These are phyloP conservation scores for Yamadazyma insecticola DNA, from an alignment of 805 yeast genomes.

Conservation along the genomic window DNA sequence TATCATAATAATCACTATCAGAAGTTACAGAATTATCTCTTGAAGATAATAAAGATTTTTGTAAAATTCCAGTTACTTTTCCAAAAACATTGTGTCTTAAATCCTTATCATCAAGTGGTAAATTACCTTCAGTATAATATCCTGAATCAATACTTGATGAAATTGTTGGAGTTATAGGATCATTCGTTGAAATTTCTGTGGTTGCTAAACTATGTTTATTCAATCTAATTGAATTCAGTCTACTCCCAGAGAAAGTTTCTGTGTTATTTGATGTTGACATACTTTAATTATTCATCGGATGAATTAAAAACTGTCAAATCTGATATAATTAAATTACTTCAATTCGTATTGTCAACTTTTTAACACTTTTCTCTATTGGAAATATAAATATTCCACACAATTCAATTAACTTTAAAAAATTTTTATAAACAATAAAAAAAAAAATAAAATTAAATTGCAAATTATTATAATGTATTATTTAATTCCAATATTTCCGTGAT, in stretches of 20 bases:
- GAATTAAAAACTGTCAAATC: no score
- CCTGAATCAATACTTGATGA: slow-evolving; percentile 6
- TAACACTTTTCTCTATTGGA: neutral
- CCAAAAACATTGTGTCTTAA: slow-evolving; percentile 23
- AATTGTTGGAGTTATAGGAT: slow-evolving; percentile 9
- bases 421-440: no score
- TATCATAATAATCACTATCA: slow-evolving; percentile 6
- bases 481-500: no score
- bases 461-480: no score
- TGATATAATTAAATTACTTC: no score
- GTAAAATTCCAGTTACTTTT: slow-evolving; percentile 28
- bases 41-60: slow-evolving; percentile 15
- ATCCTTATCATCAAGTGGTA: slow-evolving; percentile 2
- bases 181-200: slow-evolving; percentile 10
- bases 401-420: no score
- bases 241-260: slow-evolving; percentile 6
- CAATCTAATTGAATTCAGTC: slow-evolving; percentile 10
- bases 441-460: no score
- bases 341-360: no score
- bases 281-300: neutral
- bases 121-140: neutral
- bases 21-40: slow-evolving; percentile 5
- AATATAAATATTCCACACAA: no score
- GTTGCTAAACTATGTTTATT: slow-evolving; percentile 12
- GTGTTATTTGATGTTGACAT: slow-evolving; percentile 6